Base-by-base conservation (phyloP, 441 rosid species). In the Dalechampia spathulata region DNA sequence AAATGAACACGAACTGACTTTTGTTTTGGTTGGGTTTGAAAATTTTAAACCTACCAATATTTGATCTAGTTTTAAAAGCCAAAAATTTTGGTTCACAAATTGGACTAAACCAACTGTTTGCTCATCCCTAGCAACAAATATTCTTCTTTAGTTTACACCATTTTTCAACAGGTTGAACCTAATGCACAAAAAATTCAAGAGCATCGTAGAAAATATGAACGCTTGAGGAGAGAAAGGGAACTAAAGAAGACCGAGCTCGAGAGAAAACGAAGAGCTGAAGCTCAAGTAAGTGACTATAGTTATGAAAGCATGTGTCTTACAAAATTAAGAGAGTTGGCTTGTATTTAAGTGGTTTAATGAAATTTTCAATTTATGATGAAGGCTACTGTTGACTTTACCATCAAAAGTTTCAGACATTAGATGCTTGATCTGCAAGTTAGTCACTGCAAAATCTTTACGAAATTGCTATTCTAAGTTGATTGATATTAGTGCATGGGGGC, bases 141-240 rank as follows among this genome's bases (percentile, higher is more conserved):
- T n/a, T n/a, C n/a, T n/a, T n/a, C 34, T 30, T 3, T 30, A 30
- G 34, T 30, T 27, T 19, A 13, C 49, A 43, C 45, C 20, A 49
- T 55, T 46, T 57, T 41, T 64, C 30, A 60, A 52, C 67, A 90
- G 97, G 94, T 85, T 69, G 94, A 90, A 67, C 86, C 90, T 52
- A 90, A 87, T 66, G 85, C 72, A 38, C 79, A 70, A 52, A 87
- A 62, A 78, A 75, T 87, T 47, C 81, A 77, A 71, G 91, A 85
- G 69, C 96, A 87, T 62, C 80, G 60, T 42, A 79, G 78, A 58
- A 87, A 82, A 70, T 87, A 83, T 73, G 85, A 81, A 55, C 82
- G 82, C 52, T 61, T 90, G 75, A 64, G 63, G 56, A 85, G 80
- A 67, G 87, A 83, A 73, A 76, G 61, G 75, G 81, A 80, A 66